Conservation (phyloP, 1,284 basidiomycete species). For the Ustilago curta region DNA sequence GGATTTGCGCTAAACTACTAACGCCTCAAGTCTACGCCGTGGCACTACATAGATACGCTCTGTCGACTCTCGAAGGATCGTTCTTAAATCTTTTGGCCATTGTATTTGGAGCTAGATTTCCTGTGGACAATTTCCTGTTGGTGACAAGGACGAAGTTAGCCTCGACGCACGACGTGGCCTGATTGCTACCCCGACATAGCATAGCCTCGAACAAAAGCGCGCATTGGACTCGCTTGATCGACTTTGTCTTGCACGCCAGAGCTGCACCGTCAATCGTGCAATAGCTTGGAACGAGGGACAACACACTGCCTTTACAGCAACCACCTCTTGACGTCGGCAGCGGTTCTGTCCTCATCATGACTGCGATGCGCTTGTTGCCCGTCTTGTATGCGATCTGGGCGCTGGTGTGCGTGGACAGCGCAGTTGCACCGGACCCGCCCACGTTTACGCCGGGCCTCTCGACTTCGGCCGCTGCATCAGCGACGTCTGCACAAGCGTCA, state of each 20-base stretch:
- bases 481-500: conserved; percentile 13
- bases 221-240: background rate
- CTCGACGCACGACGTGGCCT: background rate
- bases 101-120: too few species aligned
- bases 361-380: conserved; percentile 22
- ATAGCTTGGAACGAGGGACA: background rate
- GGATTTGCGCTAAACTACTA: background rate
- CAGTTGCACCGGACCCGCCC: conserved; percentile 37
- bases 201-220: background rate
- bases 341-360: background rate
- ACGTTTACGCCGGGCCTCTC: conserved; percentile 34
- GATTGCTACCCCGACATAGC: background rate
- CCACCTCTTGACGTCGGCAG: background rate
- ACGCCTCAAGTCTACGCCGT: background rate
- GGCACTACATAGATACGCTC: background rate
- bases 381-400: conserved; percentile 35
- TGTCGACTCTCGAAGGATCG: too few species aligned
- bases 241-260: background rate
- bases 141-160: background rate
- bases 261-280: background rate
- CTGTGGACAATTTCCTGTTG: background rate
- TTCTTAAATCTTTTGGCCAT: too few species aligned
- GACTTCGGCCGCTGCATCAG: conserved; percentile 5
- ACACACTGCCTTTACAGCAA: background rate
- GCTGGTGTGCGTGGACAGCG: conserved; percentile 21